Base-by-base conservation (phyloP, 768 basidiomycete genomes). In the Sporobolomyces phaffii region DNA sequence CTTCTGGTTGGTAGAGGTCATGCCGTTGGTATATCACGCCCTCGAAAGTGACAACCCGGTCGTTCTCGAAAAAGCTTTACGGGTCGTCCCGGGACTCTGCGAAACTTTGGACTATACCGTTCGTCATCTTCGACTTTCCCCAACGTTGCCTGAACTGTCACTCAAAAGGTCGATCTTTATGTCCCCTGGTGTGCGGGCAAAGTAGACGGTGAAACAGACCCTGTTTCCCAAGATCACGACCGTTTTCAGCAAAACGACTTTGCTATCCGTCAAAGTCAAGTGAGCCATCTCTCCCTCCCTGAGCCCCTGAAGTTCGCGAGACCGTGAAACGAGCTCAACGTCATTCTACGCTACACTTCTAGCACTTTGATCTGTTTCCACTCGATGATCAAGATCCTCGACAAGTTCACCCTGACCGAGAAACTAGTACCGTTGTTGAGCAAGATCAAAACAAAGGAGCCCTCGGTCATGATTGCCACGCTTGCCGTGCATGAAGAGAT, bases 371-470 rank as follows among this genome's bases (percentile, higher is more conserved):
- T 67, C n/a, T 90, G 90, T 47, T 91, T 93, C 78, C 77, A 90
- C 33, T 80, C 84, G 28, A 88, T 94, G 88, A 88, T 94, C 40
- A 88, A 88, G 75, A 90, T 88, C 11, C 82, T 94, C 45, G 91
- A 94, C 78, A 90, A 91, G 79, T 76, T 77, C 45, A 93, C 88
- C 74, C 76, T 99, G 57, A 97, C 96, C 1, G 91, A 94, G 75
- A 97, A 96, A 77, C 82, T 99, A 24, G 94, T 97, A 5, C 96
- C 96, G 2, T 78, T 98, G 20, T 81, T 99, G 29, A 88, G 92
- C 0, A 96, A 91, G 77, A 96, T 98, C 69, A 86, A 92, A 41
- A 97, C 94, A 7, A 94, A 91, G 76, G 93, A 97, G 76, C 94
- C 94, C 14, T 85, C 87, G 53, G 94, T 98, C 7, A 96, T 91